Evolutionary conservation across 331 rosid species (phyloP), one percentile per base, ranked within the genome.

Genomic region (Phaseolus coccineus): DNA sequence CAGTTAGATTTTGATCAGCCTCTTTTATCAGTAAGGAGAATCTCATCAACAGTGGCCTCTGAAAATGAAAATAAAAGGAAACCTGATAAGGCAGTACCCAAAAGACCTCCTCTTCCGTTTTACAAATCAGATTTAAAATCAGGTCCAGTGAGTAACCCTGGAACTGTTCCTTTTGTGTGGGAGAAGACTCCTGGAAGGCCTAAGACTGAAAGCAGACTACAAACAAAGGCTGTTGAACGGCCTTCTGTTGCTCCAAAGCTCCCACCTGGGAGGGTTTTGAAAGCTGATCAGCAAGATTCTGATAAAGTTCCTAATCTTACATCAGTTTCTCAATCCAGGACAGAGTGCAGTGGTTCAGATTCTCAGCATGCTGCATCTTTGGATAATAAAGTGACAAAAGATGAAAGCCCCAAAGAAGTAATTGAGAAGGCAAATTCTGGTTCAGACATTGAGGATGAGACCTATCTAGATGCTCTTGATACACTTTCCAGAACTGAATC

Each of bases 121-220:
- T 95, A 87, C 81, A 93, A 87, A 81, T 87, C 99, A 68, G 99
- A 95, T 47, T 77, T 95, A 71, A 95, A 92, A 85, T 95, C 99
- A 64, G 99, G 99, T 89, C 99, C 99, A 13, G 70, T 95, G 77
- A 87, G 83, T 73, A 86, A 87, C 46, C 94, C 99, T 2, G 99
- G 97, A 81, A 85, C 85, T 30, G 96, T 95, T 83, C 99, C 99
- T 81, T 95, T 95, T 73, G 69, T 84, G 2, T 93, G 99, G 99
- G 99, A 95, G 86, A 81, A 73, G 71, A 80, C 82, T 66, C 99
- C 99, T 4, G 97, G 97, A 57, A 93, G 84, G 69, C 99, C 99
- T 6, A 95, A 90, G 86, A 86, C 85, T 79, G 96, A 91, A 77
- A 76, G 88, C 59, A 81, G 77, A 69, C 53, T 74, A 42, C 84